phyloP scores from a whole-genome alignment of 352 stramenopile species.

The Pythium periplocum region DNA sequence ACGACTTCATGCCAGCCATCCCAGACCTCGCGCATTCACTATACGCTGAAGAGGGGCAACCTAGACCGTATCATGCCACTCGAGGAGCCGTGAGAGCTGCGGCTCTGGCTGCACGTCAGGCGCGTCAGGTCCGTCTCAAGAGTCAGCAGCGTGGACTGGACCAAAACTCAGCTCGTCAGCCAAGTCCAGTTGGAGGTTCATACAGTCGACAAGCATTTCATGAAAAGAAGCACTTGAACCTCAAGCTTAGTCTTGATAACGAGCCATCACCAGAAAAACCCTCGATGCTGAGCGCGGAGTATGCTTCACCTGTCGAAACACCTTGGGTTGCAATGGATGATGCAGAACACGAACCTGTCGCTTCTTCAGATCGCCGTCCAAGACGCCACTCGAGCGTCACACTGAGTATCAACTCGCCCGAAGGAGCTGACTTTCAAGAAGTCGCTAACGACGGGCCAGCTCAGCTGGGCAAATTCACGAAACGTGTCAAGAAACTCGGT shows the following conservation, averaged over 20 bases:
- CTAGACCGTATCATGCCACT: slow-evolving; percentile 8
- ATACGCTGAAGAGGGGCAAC: not conserved
- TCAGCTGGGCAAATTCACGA: slow-evolving; percentile 55
- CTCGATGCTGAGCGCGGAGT: slow-evolving; percentile 25
- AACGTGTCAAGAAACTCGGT: slow-evolving; percentile 62
- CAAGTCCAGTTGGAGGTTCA: slow-evolving; percentile 14
- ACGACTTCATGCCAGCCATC: too few relatives aligned
- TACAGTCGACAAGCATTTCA: slow-evolving; percentile 11
- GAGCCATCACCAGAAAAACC: slow-evolving; percentile 27
- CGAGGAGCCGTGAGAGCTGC: slow-evolving; percentile 35
- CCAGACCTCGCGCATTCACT: too few relatives aligned
- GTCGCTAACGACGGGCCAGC: slow-evolving; percentile 69
- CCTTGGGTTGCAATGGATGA: too few relatives aligned
- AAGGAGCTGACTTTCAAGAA: slow-evolving; percentile 66
- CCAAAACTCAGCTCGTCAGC: slow-evolving; percentile 2
- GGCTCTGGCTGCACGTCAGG: slow-evolving; percentile 44
- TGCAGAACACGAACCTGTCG: too few relatives aligned
- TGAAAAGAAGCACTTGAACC: slow-evolving; percentile 44
- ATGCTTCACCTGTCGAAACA: too few relatives aligned
- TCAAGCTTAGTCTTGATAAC: slow-evolving; percentile 45
- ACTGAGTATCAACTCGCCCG: slow-evolving; percentile 47
- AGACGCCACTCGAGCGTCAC: slow-evolving; percentile 53
- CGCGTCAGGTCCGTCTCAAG: slow-evolving; percentile 31
- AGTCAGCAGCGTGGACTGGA: slow-evolving; percentile 1
- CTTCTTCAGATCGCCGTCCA: slow-evolving; percentile 5